These are phyloP conservation scores for Sclerotinia minor DNA, from an alignment of 2,329 filamentous ascomycete genomes.

Conservation along the genomic window DNA sequence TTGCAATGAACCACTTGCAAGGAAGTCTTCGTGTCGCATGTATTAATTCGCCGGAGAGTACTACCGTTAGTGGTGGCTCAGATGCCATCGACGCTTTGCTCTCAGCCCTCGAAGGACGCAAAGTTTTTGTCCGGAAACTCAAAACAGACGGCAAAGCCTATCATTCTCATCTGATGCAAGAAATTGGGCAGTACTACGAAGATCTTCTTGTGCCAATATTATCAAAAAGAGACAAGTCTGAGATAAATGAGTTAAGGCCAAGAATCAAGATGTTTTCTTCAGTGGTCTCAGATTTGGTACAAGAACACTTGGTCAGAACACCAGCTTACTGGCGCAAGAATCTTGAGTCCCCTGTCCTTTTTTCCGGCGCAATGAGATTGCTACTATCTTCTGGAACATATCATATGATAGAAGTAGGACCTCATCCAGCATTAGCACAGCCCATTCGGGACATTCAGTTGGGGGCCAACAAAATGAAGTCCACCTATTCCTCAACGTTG, in stretches of 20 bases:
- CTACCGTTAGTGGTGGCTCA: constrained; percentile 34
- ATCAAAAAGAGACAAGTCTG: no score
- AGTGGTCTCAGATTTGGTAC: background rate
- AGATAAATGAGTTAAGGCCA: no score
- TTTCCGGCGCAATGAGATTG: background rate
- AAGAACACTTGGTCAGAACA: background rate
- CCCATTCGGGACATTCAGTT: constrained; percentile 28
- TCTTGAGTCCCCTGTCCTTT: constrained; percentile 19
- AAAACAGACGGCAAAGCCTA: constrained; percentile 27
- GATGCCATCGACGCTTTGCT: constrained; percentile 25
- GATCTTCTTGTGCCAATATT: no score
- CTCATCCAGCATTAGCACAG: constrained; percentile 29
- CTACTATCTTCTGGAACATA: background rate
- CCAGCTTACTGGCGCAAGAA: constrained; percentile 19
- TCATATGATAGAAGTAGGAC: constrained; percentile 30
- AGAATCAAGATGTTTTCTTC: constrained; percentile 16
- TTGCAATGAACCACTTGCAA: constrained; percentile 9
- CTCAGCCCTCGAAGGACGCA: constrained; percentile 24
- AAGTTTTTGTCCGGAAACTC: constrained; percentile 28
- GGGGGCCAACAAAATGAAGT: background rate
- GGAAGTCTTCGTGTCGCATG: constrained; percentile 33
- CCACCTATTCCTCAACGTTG: constrained; percentile 12
- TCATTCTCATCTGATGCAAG: constrained; percentile 3
- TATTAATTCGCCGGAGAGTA: constrained; percentile 35
- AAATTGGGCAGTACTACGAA: no score